phyloP scores from a whole-genome alignment of 1,284 basidiomycete genomes.

The Moniliophthora roreri region DNA sequence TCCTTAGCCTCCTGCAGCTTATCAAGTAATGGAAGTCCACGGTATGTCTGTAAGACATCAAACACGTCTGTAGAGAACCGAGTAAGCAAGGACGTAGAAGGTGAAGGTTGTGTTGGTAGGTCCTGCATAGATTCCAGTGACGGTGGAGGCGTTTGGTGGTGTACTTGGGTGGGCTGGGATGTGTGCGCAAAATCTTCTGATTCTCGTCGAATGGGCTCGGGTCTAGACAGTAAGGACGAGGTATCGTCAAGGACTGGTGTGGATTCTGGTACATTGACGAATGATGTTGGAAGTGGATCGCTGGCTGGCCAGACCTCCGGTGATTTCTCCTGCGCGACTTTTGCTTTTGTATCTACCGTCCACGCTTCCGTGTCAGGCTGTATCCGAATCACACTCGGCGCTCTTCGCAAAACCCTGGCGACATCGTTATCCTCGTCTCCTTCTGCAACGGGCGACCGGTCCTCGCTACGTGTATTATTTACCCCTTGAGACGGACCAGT shows the following conservation, averaged over 20 bases:
- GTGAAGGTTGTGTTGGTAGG: slow-evolving; percentile 24
- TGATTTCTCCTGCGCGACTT: background rate
- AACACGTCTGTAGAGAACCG: slow-evolving; percentile 73
- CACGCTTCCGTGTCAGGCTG: slow-evolving; percentile 1
- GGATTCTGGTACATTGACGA: background rate
- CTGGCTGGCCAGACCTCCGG: slow-evolving; percentile 19
- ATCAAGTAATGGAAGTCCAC: slow-evolving; percentile 62
- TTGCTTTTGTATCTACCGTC: background rate
- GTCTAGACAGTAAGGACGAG: background rate
- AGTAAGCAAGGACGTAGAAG: slow-evolving; percentile 53
- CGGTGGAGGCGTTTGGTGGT: background rate
- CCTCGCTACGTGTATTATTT: slow-evolving; percentile 23
- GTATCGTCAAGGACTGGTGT: background rate
- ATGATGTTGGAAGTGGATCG: background rate
- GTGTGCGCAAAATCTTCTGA: background rate
- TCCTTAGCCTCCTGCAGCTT: slow-evolving; percentile 22
- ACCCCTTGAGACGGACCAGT: slow-evolving; percentile 13
- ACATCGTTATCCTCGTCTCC: background rate
- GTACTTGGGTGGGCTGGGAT: background rate
- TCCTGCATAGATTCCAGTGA: slow-evolving; percentile 25
- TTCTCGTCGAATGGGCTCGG: too few species aligned
- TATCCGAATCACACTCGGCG: background rate
- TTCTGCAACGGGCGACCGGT: slow-evolving; percentile 6
- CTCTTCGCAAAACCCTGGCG: slow-evolving; percentile 1
- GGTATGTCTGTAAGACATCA: slow-evolving; percentile 79